phyloP scores from a whole-genome alignment of 805 yeast species.

The Candida yuanshanica region DNA sequence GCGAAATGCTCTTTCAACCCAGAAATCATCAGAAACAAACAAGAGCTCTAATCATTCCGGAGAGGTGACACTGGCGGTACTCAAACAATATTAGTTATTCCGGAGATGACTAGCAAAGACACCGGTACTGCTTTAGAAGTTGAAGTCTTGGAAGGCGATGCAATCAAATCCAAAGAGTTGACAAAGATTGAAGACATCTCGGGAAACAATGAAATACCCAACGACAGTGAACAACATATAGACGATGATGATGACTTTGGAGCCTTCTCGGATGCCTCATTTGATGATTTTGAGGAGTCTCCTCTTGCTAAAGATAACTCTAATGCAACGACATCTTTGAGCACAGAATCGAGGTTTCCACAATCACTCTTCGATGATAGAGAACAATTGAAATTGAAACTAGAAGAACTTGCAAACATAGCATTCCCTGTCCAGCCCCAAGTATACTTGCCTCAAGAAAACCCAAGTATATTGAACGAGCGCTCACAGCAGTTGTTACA shows the following conservation, averaged over 20 bases:
- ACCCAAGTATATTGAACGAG: constrained; percentile 22
- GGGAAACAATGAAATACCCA: no score
- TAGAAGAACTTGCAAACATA: constrained; percentile 4
- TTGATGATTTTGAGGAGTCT: constrained; percentile 26
- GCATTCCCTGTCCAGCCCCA: constrained; percentile 11
- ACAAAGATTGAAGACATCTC: no score
- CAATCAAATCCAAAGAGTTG: no score
- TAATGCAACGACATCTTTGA: not conserved
- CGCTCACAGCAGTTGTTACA: constrained; percentile 37
- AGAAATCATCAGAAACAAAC: no score
- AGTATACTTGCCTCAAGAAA: constrained; percentile 5
- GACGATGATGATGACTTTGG: constrained; percentile 28
- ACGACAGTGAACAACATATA: no score
- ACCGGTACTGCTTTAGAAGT: no score
- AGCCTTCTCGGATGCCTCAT: constrained; percentile 29
- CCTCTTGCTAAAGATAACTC: not conserved
- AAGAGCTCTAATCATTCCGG: no score
- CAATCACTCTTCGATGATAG: constrained; percentile 11
- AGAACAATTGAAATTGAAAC: constrained; percentile 4
- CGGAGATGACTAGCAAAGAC: no score
- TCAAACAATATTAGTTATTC: no score
- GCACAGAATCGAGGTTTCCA: constrained; percentile 8
- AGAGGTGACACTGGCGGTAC: no score
- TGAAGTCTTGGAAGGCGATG: no score
- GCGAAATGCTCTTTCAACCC: no score